Percentiles rank a stretch among this genome's conserved stretches.
Evolutionary conservation across 2,329 filamentous ascomycete genomes (phyloP).

Genomic region (Aspergillus jensenii): DNA sequence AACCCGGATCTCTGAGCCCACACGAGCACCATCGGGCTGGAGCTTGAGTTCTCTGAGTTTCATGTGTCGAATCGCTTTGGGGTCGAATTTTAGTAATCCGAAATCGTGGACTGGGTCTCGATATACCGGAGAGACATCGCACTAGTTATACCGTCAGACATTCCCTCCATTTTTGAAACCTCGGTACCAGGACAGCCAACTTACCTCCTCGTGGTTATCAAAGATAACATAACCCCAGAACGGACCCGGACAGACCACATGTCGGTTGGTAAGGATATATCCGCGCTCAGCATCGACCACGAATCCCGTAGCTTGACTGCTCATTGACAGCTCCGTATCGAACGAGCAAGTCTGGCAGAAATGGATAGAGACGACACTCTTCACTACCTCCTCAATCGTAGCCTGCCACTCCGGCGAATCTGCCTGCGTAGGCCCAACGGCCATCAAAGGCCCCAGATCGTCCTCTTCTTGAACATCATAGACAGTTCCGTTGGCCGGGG

Average conservation of each 20-base stretch:
- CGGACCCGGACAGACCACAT: constrained; percentile 91
- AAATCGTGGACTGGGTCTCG: constrained; percentile 98
- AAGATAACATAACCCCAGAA: constrained; percentile 99
- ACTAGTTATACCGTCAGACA: constrained; percentile 48
- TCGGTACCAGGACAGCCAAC: constrained; percentile 10
- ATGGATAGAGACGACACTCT: constrained; percentile 96
- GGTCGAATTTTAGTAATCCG: constrained; percentile 93
- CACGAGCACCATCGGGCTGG: constrained; percentile 78
- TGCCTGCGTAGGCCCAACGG: constrained; percentile 50
- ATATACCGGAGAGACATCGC: constrained; percentile 94
- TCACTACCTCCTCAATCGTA: constrained; percentile 90
- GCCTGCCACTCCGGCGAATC: constrained; percentile 90
- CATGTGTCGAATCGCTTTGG: constrained; percentile 97
- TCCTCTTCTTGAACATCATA: constrained; percentile 48
- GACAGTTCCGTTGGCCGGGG: constrained; percentile 44
- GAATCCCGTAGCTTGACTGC: constrained; percentile 95
- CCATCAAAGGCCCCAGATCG: constrained; percentile 46
- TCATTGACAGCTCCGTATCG: constrained; percentile 91
- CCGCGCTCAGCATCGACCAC: constrained; percentile 93
- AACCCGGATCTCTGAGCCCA: constrained; percentile 92
- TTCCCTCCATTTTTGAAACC: too few relatives aligned
- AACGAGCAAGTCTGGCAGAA: constrained; percentile 98
- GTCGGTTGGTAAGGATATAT: constrained; percentile 83
- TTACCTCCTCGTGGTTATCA: constrained; percentile 87
- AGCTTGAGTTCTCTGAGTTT: constrained; percentile 76